Evolutionary conservation across 2,329 filamentous ascomycete genomes (phyloP), one percentile per base, ranked within the genome.

Genomic region (Fusarium sp.): DNA sequence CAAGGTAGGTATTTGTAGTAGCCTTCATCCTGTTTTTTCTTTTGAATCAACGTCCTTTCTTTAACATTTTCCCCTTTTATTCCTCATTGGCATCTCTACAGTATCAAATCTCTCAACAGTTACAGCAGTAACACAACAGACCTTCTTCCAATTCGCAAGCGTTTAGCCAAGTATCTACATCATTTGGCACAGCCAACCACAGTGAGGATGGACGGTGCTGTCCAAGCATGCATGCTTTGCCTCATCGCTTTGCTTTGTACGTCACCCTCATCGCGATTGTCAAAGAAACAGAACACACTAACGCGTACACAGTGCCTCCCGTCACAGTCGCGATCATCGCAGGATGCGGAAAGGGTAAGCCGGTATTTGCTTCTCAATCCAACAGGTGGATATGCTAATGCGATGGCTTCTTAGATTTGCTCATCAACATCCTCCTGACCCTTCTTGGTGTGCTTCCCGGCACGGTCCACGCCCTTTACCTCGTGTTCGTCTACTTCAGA

Each of bases 401-500:
- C 15, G 14, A 21, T 39, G 43, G 27, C 23, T 27, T 45, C 32
- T 13, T 32, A 67, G 88, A 90, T 69, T 74, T 90, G 31, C 78
- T 87, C 48, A 84, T 90, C 75, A 91, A 90, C 72, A 83, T 90
- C 67, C 81, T 84, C 65, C 76, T 91, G 61, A 90, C 88, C 0
- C 68, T 90, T 25, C 80, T 90, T 19, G 87, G 87, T n/a, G 91
- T 88, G 73, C 76, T 95, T 46, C 91, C 91, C 0, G 92, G 91
- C 8, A 88, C 92, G 66, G 84, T 94, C 37, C 88, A 93, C 72
- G 90, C 90, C 38, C 93, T 93, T 75, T 95, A 93, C 73, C 66
- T 92, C 59, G 87, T 93, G 76, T 96, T 93, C 73, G 81, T 96
- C 61, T 96, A 93, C 78, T 94, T 89, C 75, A 85, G 91, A 69